These are phyloP conservation scores for Thelonectria olida DNA, from an alignment of 2,329 filamentous ascomycete species.

Conservation along the genomic window DNA sequence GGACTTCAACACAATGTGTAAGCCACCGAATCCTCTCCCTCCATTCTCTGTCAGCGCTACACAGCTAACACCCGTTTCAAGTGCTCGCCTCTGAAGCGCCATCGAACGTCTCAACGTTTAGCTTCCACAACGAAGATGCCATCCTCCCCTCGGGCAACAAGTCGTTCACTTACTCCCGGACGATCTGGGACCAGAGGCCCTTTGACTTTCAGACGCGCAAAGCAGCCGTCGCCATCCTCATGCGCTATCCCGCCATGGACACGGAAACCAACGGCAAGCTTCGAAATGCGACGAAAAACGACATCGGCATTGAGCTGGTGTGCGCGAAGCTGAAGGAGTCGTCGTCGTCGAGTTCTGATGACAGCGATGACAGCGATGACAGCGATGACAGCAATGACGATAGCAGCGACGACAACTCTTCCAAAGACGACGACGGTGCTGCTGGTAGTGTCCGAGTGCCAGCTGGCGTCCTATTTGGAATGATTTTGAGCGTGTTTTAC, in stretches of 20 bases:
- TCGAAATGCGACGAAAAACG: not conserved
- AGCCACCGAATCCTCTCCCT: not conserved
- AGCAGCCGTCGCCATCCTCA: not conserved
- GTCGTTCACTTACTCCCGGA: conserved; percentile 8
- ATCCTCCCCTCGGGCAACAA: conserved; percentile 2
- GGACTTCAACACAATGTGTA: not conserved
- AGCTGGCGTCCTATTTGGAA: not conserved
- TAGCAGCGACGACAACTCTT: not conserved
- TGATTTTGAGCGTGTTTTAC: not conserved
- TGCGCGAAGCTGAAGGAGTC: conserved; percentile 1
- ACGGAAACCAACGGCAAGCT: not conserved
- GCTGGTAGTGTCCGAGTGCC: not conserved
- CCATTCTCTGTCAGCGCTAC: not conserved
- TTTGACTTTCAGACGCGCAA: not conserved
- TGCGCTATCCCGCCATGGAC: not conserved
- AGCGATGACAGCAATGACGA: not conserved
- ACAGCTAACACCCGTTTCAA: not conserved
- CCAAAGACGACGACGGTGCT: not conserved
- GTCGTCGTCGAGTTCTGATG: not conserved
- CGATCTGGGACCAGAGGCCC: not conserved
- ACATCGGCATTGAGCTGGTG: not conserved
- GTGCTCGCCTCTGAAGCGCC: not conserved
- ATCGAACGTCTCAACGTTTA: not conserved
- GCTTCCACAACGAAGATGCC: not conserved
- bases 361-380: not conserved